Evolutionary conservation across 2,329 filamentous ascomycete genomes (phyloP).

Genomic region (Diplodia scrobiculata): DNA sequence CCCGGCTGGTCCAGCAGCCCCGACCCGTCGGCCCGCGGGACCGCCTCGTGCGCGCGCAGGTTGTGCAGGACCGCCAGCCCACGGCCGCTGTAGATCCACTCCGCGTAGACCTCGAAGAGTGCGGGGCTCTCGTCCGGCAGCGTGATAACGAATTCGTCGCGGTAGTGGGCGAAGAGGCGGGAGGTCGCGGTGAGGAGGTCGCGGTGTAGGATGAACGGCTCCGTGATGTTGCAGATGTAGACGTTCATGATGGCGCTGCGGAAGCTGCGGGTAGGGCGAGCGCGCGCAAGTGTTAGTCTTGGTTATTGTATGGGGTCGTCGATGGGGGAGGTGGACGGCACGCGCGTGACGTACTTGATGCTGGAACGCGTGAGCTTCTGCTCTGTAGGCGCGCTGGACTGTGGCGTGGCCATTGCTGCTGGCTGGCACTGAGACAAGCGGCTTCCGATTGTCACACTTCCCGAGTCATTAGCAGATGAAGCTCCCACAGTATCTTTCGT

Average conservation of each 20-base stretch:
- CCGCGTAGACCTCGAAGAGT: constrained; percentile 27
- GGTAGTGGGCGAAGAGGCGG: constrained; percentile 23
- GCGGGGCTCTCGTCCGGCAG: constrained; percentile 22
- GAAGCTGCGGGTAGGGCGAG: background rate
- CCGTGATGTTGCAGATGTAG: background rate
- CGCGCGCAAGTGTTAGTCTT: no score
- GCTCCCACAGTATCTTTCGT: no score
- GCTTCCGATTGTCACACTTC: no score
- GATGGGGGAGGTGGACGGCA: no score
- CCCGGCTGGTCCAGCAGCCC: background rate
- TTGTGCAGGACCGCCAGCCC: background rate
- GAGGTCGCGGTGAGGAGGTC: constrained; percentile 2
- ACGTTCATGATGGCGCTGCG: background rate
- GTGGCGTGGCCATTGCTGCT: background rate
- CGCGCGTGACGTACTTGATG: background rate
- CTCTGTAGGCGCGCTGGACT: background rate
- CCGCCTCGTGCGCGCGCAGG: background rate
- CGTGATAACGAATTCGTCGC: background rate
- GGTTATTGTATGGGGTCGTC: background rate
- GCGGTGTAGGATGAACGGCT: constrained; percentile 10
- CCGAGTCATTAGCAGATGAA: no score
- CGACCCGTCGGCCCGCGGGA: background rate
- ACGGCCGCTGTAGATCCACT: constrained; percentile 24
- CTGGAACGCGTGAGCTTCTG: background rate
- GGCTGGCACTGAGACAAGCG: background rate